Evolutionary conservation across 1,139 yeast genomes (phyloP), one percentile per base, ranked within the genome.

Genomic region (Yamadazyma pseudoaaseri): DNA sequence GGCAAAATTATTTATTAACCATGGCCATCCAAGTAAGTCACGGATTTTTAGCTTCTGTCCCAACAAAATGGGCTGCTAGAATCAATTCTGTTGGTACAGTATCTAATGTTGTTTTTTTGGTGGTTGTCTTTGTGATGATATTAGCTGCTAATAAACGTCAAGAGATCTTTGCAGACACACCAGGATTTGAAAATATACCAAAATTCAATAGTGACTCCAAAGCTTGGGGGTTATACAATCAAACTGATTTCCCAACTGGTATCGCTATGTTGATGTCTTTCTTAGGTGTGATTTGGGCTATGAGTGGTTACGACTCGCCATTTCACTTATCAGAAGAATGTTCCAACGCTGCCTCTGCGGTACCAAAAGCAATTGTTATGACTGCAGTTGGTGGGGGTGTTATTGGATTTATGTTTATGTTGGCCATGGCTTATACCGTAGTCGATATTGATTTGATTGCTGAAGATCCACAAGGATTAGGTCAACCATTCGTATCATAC

Each of bases 251-350:
- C 72, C 84, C 86, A 4, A 63, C 66, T 35, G 89, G 89, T 32
- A 65, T 80, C 30, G 71, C 84, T 17, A 64, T 79, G 52, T 59
- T 81, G 39, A 67, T 77, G 71, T 65, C 79, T 13, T 81, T 80
- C 53, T 60, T 79, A 49, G 81, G 86, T 17, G 81, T 75, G 33
- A 77, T 81, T 49, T 82, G 89, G 89, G 77, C 84, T 22, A 80
- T 81, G 83, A 73, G 83, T 30, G 89, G 89, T 14, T 81, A 78
- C 49, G 90, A 82, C 52, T 75, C 85, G 14, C 85, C 89, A 0
- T 81, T 81, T 65, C 89, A 82, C 49, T 60, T 82, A 35, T 71
- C 86, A 12, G 92, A 82, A 55, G 87, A 81, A 51, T 78, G 85
- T 49, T 62, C 81, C 27, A 79, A 81, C 52, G 85, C 87, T 7